Percentiles rank a stretch among this genome's conserved stretches.
Evolutionary conservation across 495 filamentous ascomycete genomes (phyloP).

Genomic region (Podospora conica): DNA sequence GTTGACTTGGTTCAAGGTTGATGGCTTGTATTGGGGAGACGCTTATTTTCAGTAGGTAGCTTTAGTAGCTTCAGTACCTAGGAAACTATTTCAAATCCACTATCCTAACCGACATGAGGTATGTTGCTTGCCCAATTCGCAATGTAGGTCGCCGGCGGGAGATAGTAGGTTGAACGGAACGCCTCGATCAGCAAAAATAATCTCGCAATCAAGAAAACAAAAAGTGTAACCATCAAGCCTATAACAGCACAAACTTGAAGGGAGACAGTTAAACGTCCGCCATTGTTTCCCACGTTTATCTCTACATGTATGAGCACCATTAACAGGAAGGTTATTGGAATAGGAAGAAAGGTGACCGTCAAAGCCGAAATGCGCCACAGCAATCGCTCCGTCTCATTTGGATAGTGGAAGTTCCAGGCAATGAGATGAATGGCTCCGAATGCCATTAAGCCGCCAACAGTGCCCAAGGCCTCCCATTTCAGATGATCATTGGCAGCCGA

Average conservation of each 20-base stretch:
- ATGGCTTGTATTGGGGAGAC: too few species aligned
- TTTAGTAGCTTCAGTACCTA: too few species aligned
- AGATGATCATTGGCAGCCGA: too few species aligned
- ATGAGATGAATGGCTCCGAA: constrained; percentile 9
- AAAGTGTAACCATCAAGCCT: neutral
- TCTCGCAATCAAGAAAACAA: neutral
- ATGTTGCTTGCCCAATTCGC: constrained; percentile 5
- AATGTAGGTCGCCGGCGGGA: neutral
- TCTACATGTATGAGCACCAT: neutral
- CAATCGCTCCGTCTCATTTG: neutral
- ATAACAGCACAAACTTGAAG: neutral
- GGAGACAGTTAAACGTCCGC: too few species aligned
- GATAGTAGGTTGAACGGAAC: constrained; percentile 7
- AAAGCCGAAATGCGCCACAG: constrained; percentile 1
- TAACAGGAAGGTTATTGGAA: neutral
- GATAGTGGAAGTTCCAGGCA: constrained; percentile 7
- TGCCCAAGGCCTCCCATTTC: too few species aligned
- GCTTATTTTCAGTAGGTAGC: too few species aligned
- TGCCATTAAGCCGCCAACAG: too few species aligned
- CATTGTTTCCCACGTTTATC: too few species aligned
- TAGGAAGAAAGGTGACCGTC: neutral
- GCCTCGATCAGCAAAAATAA: constrained; percentile 3
- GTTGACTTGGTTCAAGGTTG: too few species aligned
- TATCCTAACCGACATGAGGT: constrained; percentile 2
- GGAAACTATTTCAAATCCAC: neutral